Evolutionary conservation across 2,329 filamentous ascomycete species (phyloP).

Genomic region (Aspergillus phoenicis): DNA sequence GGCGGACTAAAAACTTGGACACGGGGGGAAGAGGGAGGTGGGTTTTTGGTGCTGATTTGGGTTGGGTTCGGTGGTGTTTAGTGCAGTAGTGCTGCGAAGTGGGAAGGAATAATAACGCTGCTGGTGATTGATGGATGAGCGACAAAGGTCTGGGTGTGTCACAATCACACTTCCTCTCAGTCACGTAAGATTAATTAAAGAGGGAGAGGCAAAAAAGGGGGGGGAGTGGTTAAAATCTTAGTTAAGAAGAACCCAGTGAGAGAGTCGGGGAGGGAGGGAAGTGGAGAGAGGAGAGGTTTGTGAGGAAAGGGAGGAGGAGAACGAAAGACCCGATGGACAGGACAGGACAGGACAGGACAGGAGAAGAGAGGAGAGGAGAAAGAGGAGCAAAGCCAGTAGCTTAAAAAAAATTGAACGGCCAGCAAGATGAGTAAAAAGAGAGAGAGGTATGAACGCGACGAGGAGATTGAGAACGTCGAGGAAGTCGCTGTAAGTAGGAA

Average conservation of each 20-base stretch:
- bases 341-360: constrained; percentile 4
- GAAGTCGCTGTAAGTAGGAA: constrained; percentile 14
- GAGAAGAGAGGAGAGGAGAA: constrained; percentile 12
- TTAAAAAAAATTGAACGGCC: not conserved
- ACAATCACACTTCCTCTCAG: constrained; percentile 2
- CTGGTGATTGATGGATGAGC: not conserved
- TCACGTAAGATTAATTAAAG: not conserved
- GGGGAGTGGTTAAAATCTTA: not conserved
- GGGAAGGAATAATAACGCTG: not conserved
- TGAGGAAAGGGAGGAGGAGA: constrained; percentile 12
- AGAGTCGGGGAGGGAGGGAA: not conserved
- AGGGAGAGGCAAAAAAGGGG: not conserved
- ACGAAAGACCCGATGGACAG: constrained; percentile 13
- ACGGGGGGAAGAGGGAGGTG: constrained; percentile 1
- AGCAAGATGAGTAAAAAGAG: constrained; percentile 3
- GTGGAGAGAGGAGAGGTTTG: not conserved
- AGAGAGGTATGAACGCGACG: not conserved
- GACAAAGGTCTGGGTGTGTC: not conserved
- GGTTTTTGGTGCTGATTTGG: not conserved
- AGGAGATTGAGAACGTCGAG: not conserved
- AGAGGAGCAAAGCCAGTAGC: constrained; percentile 3
- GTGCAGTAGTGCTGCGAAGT: not conserved
- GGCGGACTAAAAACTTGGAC: constrained; percentile 16
- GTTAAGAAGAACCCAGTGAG: not conserved
- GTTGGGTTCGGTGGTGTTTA: not conserved